These are phyloP conservation scores for Cucumis melo DNA, from an alignment of 306 rosid genomes.

Conservation along the genomic window DNA sequence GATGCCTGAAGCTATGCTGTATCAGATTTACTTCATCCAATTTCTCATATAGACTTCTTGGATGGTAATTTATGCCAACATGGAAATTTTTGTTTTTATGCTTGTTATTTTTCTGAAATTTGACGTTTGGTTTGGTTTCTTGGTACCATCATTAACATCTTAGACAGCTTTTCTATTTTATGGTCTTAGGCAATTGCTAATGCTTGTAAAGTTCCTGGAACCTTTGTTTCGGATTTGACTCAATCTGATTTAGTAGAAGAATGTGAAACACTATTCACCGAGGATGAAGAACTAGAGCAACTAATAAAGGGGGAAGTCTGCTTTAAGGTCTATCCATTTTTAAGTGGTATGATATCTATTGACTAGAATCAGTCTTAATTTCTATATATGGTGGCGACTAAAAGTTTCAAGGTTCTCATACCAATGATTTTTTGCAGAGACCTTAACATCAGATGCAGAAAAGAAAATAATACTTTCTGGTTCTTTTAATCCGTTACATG, in stretches of 20 bases:
- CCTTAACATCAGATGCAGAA: slow-evolving; percentile 24
- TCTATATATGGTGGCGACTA: not conserved
- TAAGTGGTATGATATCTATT: slow-evolving; percentile 40
- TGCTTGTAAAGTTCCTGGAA: slow-evolving; percentile 66
- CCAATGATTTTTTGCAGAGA: slow-evolving; percentile 21
- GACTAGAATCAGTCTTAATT: not conserved
- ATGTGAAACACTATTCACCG: slow-evolving; percentile 42
- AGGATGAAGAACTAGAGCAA: slow-evolving; percentile 69
- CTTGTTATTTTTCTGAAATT: not conserved
- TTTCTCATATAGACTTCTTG: not conserved
- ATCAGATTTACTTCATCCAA: not conserved
- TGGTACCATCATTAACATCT: slow-evolving; percentile 11
- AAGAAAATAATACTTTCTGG: slow-evolving; percentile 74
- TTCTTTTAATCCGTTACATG: slow-evolving; percentile 86
- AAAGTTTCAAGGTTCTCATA: not conserved
- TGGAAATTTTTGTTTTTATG: not conserved
- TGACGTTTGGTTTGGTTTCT: not conserved
- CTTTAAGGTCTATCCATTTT: slow-evolving; percentile 67
- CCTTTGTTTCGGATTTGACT: slow-evolving; percentile 36
- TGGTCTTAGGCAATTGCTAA: slow-evolving; percentile 68
- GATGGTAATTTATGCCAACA: not conserved
- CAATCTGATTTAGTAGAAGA: slow-evolving; percentile 53
- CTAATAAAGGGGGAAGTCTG: slow-evolving; percentile 67
- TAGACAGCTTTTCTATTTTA: slow-evolving; percentile 22
- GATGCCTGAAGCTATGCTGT: not conserved